These are phyloP conservation scores for Huntiella moniliformis DNA, from an alignment of 2,329 filamentous ascomycete species.

Conservation along the genomic window DNA sequence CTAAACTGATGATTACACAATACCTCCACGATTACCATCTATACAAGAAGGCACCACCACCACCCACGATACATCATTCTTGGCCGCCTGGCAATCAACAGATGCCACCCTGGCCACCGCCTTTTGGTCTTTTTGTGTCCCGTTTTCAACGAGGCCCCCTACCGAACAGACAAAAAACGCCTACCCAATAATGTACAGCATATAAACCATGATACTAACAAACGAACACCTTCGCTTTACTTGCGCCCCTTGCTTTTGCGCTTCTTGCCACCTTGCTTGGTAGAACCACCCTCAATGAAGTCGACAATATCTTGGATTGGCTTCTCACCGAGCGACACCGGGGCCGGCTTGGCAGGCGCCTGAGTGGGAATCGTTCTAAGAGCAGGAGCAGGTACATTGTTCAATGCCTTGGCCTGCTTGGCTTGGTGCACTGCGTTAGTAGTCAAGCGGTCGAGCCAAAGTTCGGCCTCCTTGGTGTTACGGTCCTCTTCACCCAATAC, in stretches of 20 bases:
- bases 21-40: no score
- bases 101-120: no score
- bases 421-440: conserved; percentile 89
- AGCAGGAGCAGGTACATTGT: conserved; percentile 53
- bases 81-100: no score
- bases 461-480: conserved; percentile 95
- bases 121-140: no score
- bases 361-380: not conserved
- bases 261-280: conserved; percentile 23
- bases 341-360: not conserved
- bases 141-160: no score
- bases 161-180: no score
- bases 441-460: conserved; percentile 88
- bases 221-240: not conserved
- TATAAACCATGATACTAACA: no score
- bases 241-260: not conserved
- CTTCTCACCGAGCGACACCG: conserved; percentile 41
- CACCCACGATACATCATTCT: no score
- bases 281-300: conserved; percentile 70
- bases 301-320: conserved; percentile 86
- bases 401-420: conserved; percentile 77
- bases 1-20: no score
- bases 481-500: conserved; percentile 79
- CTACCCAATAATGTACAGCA: no score
- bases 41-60: no score